phyloP scores from a whole-genome alignment of 768 basidiomycete species.

The Terana coerulea region DNA sequence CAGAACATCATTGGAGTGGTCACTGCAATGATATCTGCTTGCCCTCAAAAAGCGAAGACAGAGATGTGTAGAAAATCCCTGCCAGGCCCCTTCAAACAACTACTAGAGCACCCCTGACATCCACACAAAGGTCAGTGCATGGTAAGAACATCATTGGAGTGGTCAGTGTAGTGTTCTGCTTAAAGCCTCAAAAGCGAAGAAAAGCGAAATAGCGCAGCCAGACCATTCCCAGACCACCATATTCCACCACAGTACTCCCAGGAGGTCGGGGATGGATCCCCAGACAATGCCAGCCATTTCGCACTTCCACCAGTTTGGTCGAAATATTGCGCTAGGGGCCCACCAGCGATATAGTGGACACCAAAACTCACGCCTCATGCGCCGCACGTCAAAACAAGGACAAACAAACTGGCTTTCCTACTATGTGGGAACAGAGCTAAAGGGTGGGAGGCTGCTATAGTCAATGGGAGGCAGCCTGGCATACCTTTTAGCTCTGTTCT shows the following conservation, averaged over 20 bases:
- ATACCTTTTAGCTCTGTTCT: neutral
- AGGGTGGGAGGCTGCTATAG: neutral
- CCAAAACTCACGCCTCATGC: neutral
- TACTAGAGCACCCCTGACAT: no score
- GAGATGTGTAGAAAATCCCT: no score
- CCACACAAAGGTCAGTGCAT: neutral
- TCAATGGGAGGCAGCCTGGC: neutral
- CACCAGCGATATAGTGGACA: slow-evolving; percentile 29
- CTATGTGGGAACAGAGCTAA: neutral
- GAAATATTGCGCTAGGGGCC: slow-evolving; percentile 11
- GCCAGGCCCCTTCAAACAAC: no score
- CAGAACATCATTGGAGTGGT: no score
- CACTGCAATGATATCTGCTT: no score
- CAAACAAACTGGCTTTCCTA: slow-evolving; percentile 25
- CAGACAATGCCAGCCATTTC: neutral
- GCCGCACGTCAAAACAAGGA: slow-evolving; percentile 26
- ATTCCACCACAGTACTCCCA: neutral
- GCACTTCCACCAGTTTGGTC: slow-evolving; percentile 2
- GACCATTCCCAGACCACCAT: neutral
- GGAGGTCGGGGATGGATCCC: neutral
- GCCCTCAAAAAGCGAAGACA: no score
- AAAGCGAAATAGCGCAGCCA: neutral
- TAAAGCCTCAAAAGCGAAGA: neutral
- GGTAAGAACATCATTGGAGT: neutral
- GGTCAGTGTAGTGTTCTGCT: neutral